Conservation (phyloP, 495 filamentous ascomycete genomes). For the Aspergillus affinis region DNA sequence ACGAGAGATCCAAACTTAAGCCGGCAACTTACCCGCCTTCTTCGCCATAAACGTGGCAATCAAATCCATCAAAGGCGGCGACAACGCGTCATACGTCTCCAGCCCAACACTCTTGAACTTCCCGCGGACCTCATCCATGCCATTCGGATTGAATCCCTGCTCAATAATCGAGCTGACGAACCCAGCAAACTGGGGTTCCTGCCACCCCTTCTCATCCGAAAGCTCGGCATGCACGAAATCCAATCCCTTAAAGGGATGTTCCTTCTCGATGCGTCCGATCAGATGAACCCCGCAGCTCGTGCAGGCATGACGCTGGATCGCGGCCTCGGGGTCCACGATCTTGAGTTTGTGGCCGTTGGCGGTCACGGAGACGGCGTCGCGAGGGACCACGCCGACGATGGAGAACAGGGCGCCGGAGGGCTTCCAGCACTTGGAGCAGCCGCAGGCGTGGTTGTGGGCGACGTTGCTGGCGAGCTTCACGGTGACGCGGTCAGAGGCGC, state of each 20-base stretch:
- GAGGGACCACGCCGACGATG: conserved; percentile 55
- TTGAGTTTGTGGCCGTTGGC: conserved; percentile 51
- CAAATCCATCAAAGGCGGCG: conserved; percentile 57
- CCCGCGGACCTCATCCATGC: conserved; percentile 49
- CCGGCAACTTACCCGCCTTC: conserved; percentile 30
- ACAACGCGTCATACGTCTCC: conserved; percentile 56
- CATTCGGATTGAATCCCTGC: conserved; percentile 54
- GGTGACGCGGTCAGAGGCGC: conserved; percentile 47
- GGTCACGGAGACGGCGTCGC: conserved; percentile 45
- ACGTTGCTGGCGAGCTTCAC: conserved; percentile 53
- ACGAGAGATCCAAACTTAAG: conserved; percentile 4
- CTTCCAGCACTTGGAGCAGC: conserved; percentile 67
- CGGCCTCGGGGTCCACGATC: conserved; percentile 51
- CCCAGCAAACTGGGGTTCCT: conserved; percentile 62
- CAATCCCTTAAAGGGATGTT: conserved; percentile 61
- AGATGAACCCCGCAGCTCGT: conserved; percentile 54
- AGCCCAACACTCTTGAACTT: conserved; percentile 50
- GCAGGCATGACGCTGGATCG: conserved; percentile 60
- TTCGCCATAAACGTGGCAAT: conserved; percentile 55
- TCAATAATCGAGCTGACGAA: conserved; percentile 62
- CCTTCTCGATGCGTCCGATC: conserved; percentile 58
- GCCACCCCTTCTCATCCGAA: conserved; percentile 55
- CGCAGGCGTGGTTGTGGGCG: conserved; percentile 64
- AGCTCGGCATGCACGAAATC: conserved; percentile 63
- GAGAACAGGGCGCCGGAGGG: conserved; percentile 57